Percentiles rank a stretch among this genome's conserved stretches.
Evolutionary conservation across 176 grass and related monocot genomes (phyloP).

Genomic region (Metroxylon sagu): DNA sequence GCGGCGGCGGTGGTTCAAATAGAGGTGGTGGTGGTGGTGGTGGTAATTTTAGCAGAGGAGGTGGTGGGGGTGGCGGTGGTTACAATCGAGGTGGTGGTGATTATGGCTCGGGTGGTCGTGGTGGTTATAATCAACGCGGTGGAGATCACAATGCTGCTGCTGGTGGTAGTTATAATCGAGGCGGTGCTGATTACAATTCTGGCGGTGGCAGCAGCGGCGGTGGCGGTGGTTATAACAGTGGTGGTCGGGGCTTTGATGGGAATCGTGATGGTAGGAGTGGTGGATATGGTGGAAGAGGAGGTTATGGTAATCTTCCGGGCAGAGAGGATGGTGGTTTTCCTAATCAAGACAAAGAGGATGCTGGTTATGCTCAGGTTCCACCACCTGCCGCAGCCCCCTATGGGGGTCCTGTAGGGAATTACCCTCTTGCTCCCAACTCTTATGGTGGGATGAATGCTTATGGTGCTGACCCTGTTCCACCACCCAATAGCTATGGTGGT

Average conservation of each 20-base stretch:
- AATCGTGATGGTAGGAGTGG: too few species aligned
- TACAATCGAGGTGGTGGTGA: constrained; percentile 25
- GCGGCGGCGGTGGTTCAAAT: constrained; percentile 25
- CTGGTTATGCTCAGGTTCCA: constrained; percentile 48
- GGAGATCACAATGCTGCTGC: constrained; percentile 23
- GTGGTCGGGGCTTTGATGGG: constrained; percentile 11
- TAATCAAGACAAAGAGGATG: constrained; percentile 18
- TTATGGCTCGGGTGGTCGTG: constrained; percentile 35
- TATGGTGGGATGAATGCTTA: constrained; percentile 61
- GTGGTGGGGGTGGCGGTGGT: constrained; percentile 40
- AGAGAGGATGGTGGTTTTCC: constrained; percentile 36
- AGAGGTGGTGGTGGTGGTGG: constrained; percentile 27
- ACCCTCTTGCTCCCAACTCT: constrained; percentile 38
- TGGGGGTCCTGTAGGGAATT: constrained; percentile 48
- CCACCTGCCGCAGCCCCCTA: constrained; percentile 53
- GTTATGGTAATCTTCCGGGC: constrained; percentile 36
- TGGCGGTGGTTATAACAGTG: constrained; percentile 41
- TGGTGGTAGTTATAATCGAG: constrained; percentile 29
- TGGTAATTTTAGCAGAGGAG: constrained; percentile 44
- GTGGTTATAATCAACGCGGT: constrained; percentile 17
- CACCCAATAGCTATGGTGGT: constrained; percentile 55
- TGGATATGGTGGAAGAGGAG: constrained; percentile 1
- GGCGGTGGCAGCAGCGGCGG: constrained; percentile 43
- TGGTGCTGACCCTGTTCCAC: constrained; percentile 56
- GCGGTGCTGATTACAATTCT: constrained; percentile 35